Evolutionary conservation across 1,284 basidiomycete species (phyloP).

Genomic region (Rhodofomes roseus): DNA sequence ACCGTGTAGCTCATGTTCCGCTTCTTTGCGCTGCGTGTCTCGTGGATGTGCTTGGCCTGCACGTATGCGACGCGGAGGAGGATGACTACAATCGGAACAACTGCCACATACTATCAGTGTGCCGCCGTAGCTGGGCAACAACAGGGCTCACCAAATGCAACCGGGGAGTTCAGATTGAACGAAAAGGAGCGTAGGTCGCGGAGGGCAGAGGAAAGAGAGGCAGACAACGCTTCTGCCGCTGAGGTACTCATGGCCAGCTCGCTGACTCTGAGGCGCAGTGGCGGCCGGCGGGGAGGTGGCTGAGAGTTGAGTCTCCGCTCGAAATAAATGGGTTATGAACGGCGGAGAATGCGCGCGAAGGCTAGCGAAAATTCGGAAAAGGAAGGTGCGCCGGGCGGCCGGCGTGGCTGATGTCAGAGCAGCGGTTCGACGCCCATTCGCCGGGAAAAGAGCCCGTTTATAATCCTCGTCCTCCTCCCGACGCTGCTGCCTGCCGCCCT

Average conservation of each 20-base stretch:
- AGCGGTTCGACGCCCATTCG: background rate
- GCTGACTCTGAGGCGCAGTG: background rate
- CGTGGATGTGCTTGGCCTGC: conserved; percentile 24
- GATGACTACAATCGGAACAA: conserved; percentile 28
- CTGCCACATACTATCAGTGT: conserved; percentile 10
- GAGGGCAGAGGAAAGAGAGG: background rate
- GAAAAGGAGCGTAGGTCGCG: background rate
- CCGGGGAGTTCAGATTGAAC: conserved; percentile 23
- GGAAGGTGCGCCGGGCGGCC: background rate
- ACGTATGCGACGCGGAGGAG: conserved; percentile 30
- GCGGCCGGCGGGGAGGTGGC: background rate
- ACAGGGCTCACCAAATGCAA: conserved; percentile 21
- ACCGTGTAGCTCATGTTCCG: conserved; percentile 47
- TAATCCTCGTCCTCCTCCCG: conserved; percentile 6
- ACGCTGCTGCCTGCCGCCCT: conserved; percentile 11
- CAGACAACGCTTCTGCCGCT: background rate
- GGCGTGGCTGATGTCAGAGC: conserved; percentile 5
- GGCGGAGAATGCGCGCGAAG: background rate
- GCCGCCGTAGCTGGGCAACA: conserved; percentile 4
- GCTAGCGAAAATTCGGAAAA: background rate
- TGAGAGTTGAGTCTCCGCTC: background rate
- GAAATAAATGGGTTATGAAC: background rate
- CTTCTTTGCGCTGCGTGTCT: conserved; percentile 15
- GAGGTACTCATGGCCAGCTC: conserved; percentile 1
- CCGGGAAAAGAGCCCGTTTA: conserved; percentile 3